Percentiles rank a stretch among this genome's conserved stretches.
Conservation (phyloP, 75 land plant genomes). For the Picea sitchensis region DNA sequence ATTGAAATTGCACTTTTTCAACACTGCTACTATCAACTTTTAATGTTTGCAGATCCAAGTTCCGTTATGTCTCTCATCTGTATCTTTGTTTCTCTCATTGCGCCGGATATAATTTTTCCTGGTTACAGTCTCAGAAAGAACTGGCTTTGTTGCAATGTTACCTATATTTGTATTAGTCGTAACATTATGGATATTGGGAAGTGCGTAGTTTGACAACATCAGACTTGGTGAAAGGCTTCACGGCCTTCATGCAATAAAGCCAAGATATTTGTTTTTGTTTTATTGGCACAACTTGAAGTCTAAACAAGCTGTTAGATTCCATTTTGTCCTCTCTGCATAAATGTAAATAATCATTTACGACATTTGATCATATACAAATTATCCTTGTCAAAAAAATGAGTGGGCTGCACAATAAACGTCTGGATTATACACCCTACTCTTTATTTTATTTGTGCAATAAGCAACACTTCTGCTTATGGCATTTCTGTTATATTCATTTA, state of each 20-base stretch:
- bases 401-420: neutral
- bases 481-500: neutral
- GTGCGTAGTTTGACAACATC: no score
- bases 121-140: neutral
- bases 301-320: neutral
- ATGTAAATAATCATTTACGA: neutral
- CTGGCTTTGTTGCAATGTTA: neutral
- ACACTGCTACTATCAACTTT: neutral
- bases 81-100: neutral
- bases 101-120: neutral
- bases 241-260: neutral
- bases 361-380: neutral
- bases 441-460: neutral
- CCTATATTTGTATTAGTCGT: neutral
- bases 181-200: no score
- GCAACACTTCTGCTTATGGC: neutral
- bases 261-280: neutral
- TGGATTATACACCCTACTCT: neutral
- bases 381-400: neutral
- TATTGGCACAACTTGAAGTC: neutral
- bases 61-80: neutral
- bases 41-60: neutral
- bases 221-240: neutral
- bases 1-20: neutral
- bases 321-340: neutral